Base-by-base conservation (phyloP, 805 yeast species). In the Saccharomycopsis sp. region DNA sequence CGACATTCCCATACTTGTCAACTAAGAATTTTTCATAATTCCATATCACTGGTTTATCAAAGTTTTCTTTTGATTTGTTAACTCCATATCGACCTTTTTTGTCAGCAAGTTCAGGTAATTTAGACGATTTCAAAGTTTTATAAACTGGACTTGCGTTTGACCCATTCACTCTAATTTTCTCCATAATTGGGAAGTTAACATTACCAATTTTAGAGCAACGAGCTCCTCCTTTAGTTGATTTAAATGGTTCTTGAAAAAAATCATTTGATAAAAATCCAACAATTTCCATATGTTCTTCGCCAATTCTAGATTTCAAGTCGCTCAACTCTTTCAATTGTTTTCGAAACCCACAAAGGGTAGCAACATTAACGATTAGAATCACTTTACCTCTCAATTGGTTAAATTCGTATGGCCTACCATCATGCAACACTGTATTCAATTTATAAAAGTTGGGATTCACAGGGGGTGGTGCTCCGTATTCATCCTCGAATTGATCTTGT, bases 221-320 rank as follows among this genome's bases (percentile, higher is more conserved):
- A 34, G 71, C 62, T 32, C 75, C 78, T 54, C 87, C 85, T 59
- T 83, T 87, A 41, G 77, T 72, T 38, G 74, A 75, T 9, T 72
- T 59, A n/a, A 80, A 81, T 32, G 66, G 94, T 79, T 69, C 90
- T 81, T 73, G 93, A 74, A 58, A 74, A 24, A 87, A 86, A 63
- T 87, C 95, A 65, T 85, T 84, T 65, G 95, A 83, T 41, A 96
- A 95, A 74, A 87, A 85, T 1, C 85, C 95, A 29, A 86, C 51
- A 41, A 86, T 71, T 42, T 65, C 79, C 31, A 86, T 66, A 4
- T 87, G 93, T 52, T 74, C 57, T 43, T 72, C 77, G 42, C 70
- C 64, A 66, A 81, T 83, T 59, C 79, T 78, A 51, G 79, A 64
- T 66, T 85, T 74, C 14, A 87, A 62, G 33, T 62, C 68, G 66